Evolutionary conservation across 305 asterid genomes (phyloP).

Genomic region (Fraxinus albicans): DNA sequence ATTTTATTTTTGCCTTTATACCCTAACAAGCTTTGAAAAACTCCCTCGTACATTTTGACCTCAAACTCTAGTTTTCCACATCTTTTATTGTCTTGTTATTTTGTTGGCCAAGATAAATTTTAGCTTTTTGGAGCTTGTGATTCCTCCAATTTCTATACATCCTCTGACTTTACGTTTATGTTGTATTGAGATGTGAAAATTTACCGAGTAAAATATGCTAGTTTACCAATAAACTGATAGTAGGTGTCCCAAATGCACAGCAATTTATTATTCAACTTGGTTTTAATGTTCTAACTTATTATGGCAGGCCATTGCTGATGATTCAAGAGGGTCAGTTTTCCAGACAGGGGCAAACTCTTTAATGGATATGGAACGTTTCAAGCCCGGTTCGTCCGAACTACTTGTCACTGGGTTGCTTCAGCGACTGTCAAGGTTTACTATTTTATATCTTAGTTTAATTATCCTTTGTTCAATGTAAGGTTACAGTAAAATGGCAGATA

Average conservation of each 20-base stretch:
- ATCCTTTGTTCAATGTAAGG: not conserved
- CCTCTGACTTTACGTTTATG: not conserved
- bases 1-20: not conserved
- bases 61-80: not conserved
- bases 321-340: conserved; percentile 53
- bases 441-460: conserved; percentile 9
- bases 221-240: not conserved
- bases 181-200: not conserved
- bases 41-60: not conserved
- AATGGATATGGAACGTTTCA: conserved; percentile 76
- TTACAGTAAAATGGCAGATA: not conserved
- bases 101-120: not conserved
- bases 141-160: not conserved
- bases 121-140: not conserved
- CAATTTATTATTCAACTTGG: conserved; percentile 1
- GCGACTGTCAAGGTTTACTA: conserved; percentile 70
- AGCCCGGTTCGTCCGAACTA: conserved; percentile 76
- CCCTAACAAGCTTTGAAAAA: not conserved
- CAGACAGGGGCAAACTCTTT: conserved; percentile 56
- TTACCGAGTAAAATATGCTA: not conserved
- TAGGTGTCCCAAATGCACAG: not conserved
- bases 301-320: conserved; percentile 61
- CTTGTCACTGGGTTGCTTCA: conserved; percentile 74
- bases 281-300: not conserved
- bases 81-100: not conserved